phyloP scores from a whole-genome alignment of 352 stramenopile genomes.

The Pythium brachiatum region DNA sequence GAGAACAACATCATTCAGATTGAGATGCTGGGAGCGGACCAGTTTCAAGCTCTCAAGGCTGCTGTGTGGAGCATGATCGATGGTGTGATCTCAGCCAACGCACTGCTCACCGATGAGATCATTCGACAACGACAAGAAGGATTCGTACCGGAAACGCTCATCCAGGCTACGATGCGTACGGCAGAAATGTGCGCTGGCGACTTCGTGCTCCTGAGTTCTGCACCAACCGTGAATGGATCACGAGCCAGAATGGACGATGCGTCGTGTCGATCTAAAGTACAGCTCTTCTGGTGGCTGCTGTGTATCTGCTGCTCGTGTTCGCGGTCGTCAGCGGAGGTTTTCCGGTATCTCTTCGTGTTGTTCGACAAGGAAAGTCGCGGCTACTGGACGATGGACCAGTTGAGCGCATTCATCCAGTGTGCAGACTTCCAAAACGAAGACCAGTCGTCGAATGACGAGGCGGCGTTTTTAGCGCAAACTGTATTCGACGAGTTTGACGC shows the following conservation, averaged over 20 bases:
- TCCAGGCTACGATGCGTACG: constrained; percentile 5
- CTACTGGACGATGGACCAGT: constrained; percentile 20
- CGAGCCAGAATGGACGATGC: neutral
- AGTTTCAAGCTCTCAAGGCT: constrained; percentile 20
- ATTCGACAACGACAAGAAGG: constrained; percentile 3
- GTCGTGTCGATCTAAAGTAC: neutral
- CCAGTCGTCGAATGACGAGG: constrained; percentile 3
- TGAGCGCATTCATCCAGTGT: constrained; percentile 25
- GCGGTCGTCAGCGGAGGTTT: constrained; percentile 25
- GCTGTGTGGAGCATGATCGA: constrained; percentile 1
- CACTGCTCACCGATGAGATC: neutral
- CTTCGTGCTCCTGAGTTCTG: constrained; percentile 1
- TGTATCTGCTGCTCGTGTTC: constrained; percentile 36
- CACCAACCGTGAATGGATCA: neutral
- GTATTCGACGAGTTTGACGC: constrained; percentile 11
- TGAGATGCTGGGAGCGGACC: constrained; percentile 1
- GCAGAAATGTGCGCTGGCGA: constrained; percentile 6
- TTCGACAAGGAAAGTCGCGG: constrained; percentile 38
- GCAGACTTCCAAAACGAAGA: constrained; percentile 8
- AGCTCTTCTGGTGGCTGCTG: constrained; percentile 27
- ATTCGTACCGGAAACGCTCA: neutral
- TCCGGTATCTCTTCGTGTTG: constrained; percentile 41
- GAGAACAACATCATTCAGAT: constrained; percentile 17
- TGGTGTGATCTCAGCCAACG: neutral
- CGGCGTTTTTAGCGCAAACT: constrained; percentile 14